Evolutionary conservation across 441 rosid species (phyloP).

Genomic region (Rhodomyrtus psidioides): DNA sequence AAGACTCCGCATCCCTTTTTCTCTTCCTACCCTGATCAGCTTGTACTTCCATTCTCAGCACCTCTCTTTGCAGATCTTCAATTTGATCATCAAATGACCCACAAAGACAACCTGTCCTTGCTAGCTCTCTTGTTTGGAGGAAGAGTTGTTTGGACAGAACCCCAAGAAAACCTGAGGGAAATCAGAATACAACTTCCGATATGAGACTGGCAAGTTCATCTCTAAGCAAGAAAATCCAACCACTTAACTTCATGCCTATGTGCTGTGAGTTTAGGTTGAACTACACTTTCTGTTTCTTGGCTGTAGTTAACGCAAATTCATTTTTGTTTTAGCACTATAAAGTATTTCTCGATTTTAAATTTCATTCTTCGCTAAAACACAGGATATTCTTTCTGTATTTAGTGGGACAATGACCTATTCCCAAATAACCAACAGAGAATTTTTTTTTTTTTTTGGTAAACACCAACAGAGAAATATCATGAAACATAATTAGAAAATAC

Average conservation of each 20-base stretch:
- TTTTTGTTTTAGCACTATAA: background rate
- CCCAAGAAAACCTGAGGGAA: slow-evolving; percentile 74
- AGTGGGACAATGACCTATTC: background rate
- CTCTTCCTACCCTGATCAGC: too few relatives aligned
- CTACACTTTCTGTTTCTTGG: background rate
- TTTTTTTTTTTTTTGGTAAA: too few relatives aligned
- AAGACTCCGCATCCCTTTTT: too few relatives aligned
- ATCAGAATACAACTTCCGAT: background rate
- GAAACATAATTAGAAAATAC: background rate
- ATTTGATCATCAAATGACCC: too few relatives aligned
- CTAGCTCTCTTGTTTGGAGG: too few relatives aligned
- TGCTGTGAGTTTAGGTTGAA: background rate
- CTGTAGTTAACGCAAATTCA: background rate
- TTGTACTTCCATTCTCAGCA: too few relatives aligned
- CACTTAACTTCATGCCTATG: background rate
- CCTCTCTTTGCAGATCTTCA: too few relatives aligned
- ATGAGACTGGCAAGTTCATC: too few relatives aligned
- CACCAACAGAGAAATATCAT: too few relatives aligned
- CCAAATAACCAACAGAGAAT: background rate
- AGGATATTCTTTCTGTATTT: background rate
- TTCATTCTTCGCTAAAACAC: background rate
- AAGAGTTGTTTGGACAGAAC: slow-evolving; percentile 83
- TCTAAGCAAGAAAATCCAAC: background rate
- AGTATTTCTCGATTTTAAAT: background rate
- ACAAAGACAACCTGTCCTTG: too few relatives aligned